phyloP scores from a whole-genome alignment of 306 rosid species.

The Cucurbita maxima region DNA sequence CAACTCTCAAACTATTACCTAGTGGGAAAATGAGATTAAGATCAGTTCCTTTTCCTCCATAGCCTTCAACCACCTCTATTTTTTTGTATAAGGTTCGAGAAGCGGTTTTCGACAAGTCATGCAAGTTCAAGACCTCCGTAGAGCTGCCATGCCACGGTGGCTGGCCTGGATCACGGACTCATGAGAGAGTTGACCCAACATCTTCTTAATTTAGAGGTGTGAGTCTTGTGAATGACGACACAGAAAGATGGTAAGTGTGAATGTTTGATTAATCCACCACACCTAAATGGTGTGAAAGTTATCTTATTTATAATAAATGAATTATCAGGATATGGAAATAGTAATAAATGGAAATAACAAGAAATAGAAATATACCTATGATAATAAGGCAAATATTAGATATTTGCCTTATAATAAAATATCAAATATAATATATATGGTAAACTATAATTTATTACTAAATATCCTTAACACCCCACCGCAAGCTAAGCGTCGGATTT shows the following conservation, averaged over 20 bases:
- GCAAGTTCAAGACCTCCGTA: slow-evolving; percentile 11
- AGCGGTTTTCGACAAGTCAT: slow-evolving; percentile 4
- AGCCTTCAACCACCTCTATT: slow-evolving; percentile 37
- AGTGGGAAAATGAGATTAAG: slow-evolving; percentile 33
- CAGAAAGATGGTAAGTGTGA: not conserved
- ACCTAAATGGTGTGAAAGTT: too few relatives aligned
- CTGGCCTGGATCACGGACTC: slow-evolving; percentile 16
- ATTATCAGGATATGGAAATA: too few relatives aligned
- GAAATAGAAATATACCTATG: too few relatives aligned
- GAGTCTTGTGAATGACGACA: not conserved
- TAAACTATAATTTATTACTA: too few relatives aligned
- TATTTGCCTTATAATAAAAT: too few relatives aligned
- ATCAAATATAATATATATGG: too few relatives aligned
- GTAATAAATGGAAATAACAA: too few relatives aligned
- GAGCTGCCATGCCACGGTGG: slow-evolving; percentile 19
- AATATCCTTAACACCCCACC: too few relatives aligned
- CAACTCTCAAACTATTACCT: slow-evolving; percentile 7
- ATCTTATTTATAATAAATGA: too few relatives aligned
- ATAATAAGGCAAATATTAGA: too few relatives aligned
- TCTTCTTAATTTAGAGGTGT: not conserved
- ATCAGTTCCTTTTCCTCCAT: slow-evolving; percentile 57
- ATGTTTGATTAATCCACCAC: too few relatives aligned
- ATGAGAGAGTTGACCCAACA: slow-evolving; percentile 13
- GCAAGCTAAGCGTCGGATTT: too few relatives aligned
- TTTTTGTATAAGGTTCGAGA: slow-evolving; percentile 19